These are phyloP conservation scores for Chlorella sp. DNA, from an alignment of 139 green algal species.

Conservation along the genomic window DNA sequence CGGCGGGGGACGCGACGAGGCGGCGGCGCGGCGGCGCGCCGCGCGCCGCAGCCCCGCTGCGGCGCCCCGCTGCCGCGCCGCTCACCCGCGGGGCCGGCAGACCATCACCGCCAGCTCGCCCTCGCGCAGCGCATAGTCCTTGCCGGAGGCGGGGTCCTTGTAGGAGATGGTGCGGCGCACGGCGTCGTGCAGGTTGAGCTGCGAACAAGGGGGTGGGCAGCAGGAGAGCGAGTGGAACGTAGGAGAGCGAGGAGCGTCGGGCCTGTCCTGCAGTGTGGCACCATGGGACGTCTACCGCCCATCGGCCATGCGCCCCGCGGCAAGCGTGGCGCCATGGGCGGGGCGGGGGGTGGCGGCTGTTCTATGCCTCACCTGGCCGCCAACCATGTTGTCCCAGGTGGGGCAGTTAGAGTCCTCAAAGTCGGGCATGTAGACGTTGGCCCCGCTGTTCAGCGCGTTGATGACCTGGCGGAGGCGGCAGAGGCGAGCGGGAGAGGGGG, in stretches of 20 bases:
- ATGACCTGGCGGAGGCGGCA: too few species aligned
- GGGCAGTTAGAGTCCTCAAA: slow-evolving; percentile 89
- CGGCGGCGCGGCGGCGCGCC: too few species aligned
- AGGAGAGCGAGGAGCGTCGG: too few species aligned
- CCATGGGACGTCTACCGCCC: too few species aligned
- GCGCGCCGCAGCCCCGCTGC: too few species aligned
- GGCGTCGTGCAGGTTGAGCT: slow-evolving; percentile 32
- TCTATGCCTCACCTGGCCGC: slow-evolving; percentile 30
- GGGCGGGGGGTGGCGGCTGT: too few species aligned
- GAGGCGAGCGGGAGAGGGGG: too few species aligned
- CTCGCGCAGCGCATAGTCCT: slow-evolving; percentile 61
- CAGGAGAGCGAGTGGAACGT: not conserved
- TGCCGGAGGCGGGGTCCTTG: slow-evolving; percentile 59
- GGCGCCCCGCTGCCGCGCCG: not conserved
- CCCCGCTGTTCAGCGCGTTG: slow-evolving; percentile 85
- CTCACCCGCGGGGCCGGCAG: slow-evolving; percentile 29
- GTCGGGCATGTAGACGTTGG: slow-evolving; percentile 86
- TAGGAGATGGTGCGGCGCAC: slow-evolving; percentile 58
- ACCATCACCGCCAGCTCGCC: slow-evolving; percentile 53
- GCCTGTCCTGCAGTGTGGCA: too few species aligned
- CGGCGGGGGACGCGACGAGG: too few species aligned
- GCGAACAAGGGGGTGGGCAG: not conserved
- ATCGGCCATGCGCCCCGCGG: too few species aligned
- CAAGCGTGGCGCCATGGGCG: too few species aligned
- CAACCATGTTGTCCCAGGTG: slow-evolving; percentile 66